These are phyloP conservation scores for Aspergillus saccharolyticus DNA, from an alignment of 495 filamentous ascomycete genomes.

Conservation along the genomic window DNA sequence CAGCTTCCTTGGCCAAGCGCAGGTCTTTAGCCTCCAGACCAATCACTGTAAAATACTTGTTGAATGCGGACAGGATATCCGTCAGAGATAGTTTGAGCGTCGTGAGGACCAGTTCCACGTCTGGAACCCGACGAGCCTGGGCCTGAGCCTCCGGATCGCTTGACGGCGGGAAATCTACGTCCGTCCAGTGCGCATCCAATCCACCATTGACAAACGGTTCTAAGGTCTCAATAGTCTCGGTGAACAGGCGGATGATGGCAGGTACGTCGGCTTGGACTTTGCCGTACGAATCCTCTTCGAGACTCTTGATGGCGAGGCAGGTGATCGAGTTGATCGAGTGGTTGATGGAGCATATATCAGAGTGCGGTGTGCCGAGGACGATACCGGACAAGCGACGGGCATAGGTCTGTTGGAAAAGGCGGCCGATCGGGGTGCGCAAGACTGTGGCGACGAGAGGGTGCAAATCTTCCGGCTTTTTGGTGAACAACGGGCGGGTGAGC, in stretches of 20 bases:
- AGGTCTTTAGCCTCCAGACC: constrained; percentile 63
- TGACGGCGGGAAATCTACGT: constrained; percentile 52
- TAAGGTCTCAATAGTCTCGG: constrained; percentile 59
- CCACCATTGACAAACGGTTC: constrained; percentile 56
- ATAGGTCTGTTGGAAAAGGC: constrained; percentile 67
- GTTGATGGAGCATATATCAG: constrained; percentile 57
- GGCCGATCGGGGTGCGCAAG: constrained; percentile 53
- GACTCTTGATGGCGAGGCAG: constrained; percentile 61
- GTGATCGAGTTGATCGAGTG: constrained; percentile 68
- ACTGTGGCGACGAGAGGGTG: constrained; percentile 34
- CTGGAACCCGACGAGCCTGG: constrained; percentile 40
- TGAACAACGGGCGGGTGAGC: constrained; percentile 28
- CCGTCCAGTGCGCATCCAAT: constrained; percentile 75
- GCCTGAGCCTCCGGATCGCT: constrained; percentile 37
- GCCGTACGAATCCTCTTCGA: constrained; percentile 82
- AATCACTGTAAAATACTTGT: constrained; percentile 60
- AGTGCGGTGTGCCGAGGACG: constrained; percentile 65
- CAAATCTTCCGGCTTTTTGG: constrained; percentile 33
- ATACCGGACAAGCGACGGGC: constrained; percentile 52
- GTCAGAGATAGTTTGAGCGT: constrained; percentile 55
- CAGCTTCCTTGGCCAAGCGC: constrained; percentile 61
- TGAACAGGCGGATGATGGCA: constrained; percentile 64
- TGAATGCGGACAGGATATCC: constrained; percentile 62
- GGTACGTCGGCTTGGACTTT: constrained; percentile 77
- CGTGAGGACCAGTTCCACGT: constrained; percentile 58